Evolutionary conservation across 2,329 filamentous ascomycete genomes (phyloP).

Genomic region (Pestalotiopsis sp.): DNA sequence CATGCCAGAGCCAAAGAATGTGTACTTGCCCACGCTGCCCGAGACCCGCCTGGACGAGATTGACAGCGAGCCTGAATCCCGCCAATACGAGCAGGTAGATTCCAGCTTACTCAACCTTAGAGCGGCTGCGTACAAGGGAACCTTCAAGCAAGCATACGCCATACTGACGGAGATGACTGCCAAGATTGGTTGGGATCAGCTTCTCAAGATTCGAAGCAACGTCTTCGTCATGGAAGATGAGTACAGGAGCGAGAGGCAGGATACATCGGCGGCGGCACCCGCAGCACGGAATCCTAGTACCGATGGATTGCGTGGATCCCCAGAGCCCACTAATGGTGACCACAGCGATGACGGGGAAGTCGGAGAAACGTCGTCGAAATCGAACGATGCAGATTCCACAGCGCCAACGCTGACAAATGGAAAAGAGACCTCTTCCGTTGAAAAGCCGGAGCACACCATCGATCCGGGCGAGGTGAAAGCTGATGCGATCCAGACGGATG

Average conservation of each 20-base stretch:
- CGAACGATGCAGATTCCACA: conserved; percentile 34
- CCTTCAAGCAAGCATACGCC: conserved; percentile 92
- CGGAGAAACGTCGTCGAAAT: conserved; percentile 26
- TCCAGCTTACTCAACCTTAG: conserved; percentile 83
- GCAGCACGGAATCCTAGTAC: conserved; percentile 74
- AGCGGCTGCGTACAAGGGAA: conserved; percentile 89
- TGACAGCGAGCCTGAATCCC: conserved; percentile 83
- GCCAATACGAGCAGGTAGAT: conserved; percentile 84
- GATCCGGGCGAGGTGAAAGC: conserved; percentile 77
- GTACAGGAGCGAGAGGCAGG: conserved; percentile 86
- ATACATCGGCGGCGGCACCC: conserved; percentile 47
- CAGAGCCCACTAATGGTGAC: conserved; percentile 57
- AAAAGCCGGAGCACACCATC: conserved; percentile 80
- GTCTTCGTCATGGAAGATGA: conserved; percentile 99
- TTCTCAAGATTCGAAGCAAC: conserved; percentile 91
- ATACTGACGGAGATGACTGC: conserved; percentile 94
- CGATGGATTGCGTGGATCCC: conserved; percentile 74
- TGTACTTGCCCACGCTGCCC: conserved; percentile 82
- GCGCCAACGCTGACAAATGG: conserved; percentile 41
- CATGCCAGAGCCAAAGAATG: conserved; percentile 89
- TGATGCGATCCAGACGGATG: conserved; percentile 45
- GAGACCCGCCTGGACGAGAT: conserved; percentile 96
- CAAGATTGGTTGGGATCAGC: conserved; percentile 96
- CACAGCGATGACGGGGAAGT: conserved; percentile 33
- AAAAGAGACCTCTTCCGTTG: conserved; percentile 50